A percentile compares a stretch with the other conserved stretches of the same genome.
phyloP scores from a whole-genome alignment of 768 basidiomycete species.

The Agrocybe chaxingu region DNA sequence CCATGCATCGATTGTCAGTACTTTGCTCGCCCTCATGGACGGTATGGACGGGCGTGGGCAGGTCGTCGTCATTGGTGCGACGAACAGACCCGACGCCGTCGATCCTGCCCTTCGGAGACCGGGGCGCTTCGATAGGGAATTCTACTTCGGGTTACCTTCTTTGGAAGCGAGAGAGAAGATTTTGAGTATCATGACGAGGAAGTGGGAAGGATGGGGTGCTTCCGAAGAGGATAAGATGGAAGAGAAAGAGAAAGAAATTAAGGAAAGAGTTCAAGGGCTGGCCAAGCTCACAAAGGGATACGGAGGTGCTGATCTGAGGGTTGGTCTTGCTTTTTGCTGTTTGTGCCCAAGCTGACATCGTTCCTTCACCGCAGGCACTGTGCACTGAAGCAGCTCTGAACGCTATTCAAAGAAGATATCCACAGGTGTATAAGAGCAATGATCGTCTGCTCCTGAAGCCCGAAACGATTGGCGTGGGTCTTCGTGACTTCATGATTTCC shows the following conservation, averaged over 20 bases:
- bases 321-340: constrained; percentile 33
- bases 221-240: constrained; percentile 29
- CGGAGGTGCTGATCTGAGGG: constrained; percentile 94
- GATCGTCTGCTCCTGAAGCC: constrained; percentile 85
- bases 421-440: constrained; percentile 92
- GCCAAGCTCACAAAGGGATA: constrained; percentile 95
- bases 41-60: constrained; percentile 99
- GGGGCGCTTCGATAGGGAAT: constrained; percentile 95
- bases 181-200: constrained; percentile 82
- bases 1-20: constrained; percentile 96
- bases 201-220: constrained; percentile 82
- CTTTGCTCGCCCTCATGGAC: constrained; percentile 95
- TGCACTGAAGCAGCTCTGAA: constrained; percentile 97
- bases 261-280: constrained; percentile 71
- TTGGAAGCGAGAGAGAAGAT: constrained; percentile 86
- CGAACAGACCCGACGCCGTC: constrained; percentile 96
- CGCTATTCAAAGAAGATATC: constrained; percentile 93
- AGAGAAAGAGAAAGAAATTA: constrained; percentile 46
- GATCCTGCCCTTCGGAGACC: constrained; percentile 94
- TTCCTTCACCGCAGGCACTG: constrained; percentile 57
- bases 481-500: constrained; percentile 96
- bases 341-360: constrained; percentile 5
- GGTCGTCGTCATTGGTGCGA: constrained; percentile 97
- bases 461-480: constrained; percentile 76
- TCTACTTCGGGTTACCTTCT: constrained; percentile 92